Evolutionary conservation across 2,329 filamentous ascomycete species (phyloP).

Genomic region (Cladosporium sp.): DNA sequence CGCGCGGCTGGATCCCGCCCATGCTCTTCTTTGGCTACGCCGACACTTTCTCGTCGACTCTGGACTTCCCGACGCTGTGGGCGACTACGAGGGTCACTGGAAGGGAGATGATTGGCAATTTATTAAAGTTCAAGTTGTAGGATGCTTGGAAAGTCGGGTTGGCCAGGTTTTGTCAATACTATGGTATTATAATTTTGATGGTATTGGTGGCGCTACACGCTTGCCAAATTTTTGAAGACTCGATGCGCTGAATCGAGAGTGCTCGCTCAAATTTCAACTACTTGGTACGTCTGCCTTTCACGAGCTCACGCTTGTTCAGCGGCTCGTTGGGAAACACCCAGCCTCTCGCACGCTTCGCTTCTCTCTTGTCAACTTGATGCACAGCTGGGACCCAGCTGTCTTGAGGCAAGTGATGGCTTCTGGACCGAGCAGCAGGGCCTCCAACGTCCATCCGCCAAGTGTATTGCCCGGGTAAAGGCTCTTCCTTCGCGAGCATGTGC

Average conservation of each 20-base stretch:
- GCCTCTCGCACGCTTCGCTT: constrained; percentile 67
- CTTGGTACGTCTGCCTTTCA: constrained; percentile 44
- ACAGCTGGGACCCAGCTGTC: constrained; percentile 74
- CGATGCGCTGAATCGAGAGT: too few relatives aligned
- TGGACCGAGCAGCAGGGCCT: constrained; percentile 67
- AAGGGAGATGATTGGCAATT: constrained; percentile 69
- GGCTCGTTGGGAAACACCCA: constrained; percentile 75
- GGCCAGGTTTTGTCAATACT: not conserved
- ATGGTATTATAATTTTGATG: not conserved
- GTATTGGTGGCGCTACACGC: not conserved
- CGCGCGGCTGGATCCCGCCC: constrained; percentile 83
- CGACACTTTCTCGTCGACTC: constrained; percentile 72
- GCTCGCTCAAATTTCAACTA: too few relatives aligned
- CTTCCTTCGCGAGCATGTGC: constrained; percentile 65
- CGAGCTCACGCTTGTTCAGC: constrained; percentile 67
- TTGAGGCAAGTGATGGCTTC: constrained; percentile 64
- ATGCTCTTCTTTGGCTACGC: constrained; percentile 90
- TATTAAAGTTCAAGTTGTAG: constrained; percentile 67
- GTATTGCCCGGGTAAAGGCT: constrained; percentile 54
- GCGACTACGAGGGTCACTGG: constrained; percentile 70
- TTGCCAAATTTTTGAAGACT: not conserved
- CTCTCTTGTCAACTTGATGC: constrained; percentile 69
- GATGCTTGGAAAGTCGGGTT: not conserved
- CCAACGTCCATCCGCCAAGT: constrained; percentile 69
- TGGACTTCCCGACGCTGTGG: constrained; percentile 83